Percentiles rank a stretch among this genome's conserved stretches.
These are phyloP conservation scores for Escallonia rubra DNA, from an alignment of 129 eudicot genomes.

Conservation along the genomic window DNA sequence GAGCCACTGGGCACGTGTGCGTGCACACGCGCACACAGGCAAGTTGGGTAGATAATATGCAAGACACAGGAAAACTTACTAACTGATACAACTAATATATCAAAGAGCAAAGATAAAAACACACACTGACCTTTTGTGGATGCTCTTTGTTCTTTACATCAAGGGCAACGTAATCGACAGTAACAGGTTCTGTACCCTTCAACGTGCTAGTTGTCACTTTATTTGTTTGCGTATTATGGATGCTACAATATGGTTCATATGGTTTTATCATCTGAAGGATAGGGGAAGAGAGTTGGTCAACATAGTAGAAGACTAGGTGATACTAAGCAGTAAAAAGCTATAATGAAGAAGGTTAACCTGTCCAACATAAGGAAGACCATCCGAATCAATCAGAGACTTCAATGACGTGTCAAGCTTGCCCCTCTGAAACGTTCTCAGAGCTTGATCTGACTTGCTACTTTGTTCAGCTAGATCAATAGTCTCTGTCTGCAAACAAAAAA, in stretches of 20 bases:
- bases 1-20: too few species aligned
- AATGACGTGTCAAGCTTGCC: slow-evolving; percentile 35
- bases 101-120: neutral
- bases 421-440: slow-evolving; percentile 48
- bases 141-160: slow-evolving; percentile 64
- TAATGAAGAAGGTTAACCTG: slow-evolving; percentile 42
- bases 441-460: slow-evolving; percentile 31
- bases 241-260: slow-evolving; percentile 58
- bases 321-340: neutral
- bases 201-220: slow-evolving; percentile 24
- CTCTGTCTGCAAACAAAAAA: slow-evolving; percentile 66
- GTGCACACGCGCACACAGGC: too few species aligned
- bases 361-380: slow-evolving; percentile 90
- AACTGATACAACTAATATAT: neutral
- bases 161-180: slow-evolving; percentile 78
- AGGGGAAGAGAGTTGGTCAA: slow-evolving; percentile 15
- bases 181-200: slow-evolving; percentile 74
- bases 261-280: slow-evolving; percentile 65
- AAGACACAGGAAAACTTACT: neutral
- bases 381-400: slow-evolving; percentile 63
- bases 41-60: too few species aligned
- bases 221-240: slow-evolving; percentile 39
- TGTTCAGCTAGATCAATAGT: slow-evolving; percentile 72
- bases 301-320: neutral
- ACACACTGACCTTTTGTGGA: slow-evolving; percentile 57